These are phyloP conservation scores for Cytospora piceicola DNA, from an alignment of 2,329 filamentous ascomycete species.

Conservation along the genomic window DNA sequence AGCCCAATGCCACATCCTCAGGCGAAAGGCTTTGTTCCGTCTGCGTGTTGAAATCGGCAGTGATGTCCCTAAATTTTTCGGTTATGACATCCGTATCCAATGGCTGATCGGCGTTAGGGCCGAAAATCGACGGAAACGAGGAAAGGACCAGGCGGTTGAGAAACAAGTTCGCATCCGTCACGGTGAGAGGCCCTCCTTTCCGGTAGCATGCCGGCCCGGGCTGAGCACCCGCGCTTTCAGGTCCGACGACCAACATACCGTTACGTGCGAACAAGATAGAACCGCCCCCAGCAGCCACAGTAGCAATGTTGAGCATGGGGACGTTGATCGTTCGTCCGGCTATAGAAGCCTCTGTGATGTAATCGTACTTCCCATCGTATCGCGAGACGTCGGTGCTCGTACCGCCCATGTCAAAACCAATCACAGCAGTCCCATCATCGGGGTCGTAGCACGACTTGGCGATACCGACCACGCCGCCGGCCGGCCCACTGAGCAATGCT, in stretches of 20 bases:
- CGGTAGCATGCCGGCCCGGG: constrained; percentile 74
- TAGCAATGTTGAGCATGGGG: constrained; percentile 76
- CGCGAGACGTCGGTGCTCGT: constrained; percentile 74
- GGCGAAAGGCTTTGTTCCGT: constrained; percentile 38
- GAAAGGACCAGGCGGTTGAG: constrained; percentile 63
- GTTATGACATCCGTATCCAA: constrained; percentile 47
- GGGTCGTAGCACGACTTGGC: constrained; percentile 70
- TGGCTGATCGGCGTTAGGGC: constrained; percentile 64
- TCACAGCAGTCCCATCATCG: constrained; percentile 67
- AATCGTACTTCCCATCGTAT: constrained; percentile 70
- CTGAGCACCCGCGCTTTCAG: constrained; percentile 72
- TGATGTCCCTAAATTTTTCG: constrained; percentile 48
- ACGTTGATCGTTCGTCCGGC: constrained; percentile 72
- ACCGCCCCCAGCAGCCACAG: constrained; percentile 60
- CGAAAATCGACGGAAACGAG: constrained; percentile 75
- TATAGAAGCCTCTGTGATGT: constrained; percentile 73
- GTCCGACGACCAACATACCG: constrained; percentile 72
- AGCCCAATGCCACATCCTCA: constrained; percentile 64
- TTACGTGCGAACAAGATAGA: constrained; percentile 67
- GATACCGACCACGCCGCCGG: constrained; percentile 73
- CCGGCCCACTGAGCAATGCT: constrained; percentile 69
- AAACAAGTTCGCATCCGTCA: constrained; percentile 67
- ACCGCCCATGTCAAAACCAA: constrained; percentile 54
- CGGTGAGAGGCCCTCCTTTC: constrained; percentile 70
- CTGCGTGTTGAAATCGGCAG: constrained; percentile 45